phyloP scores from a whole-genome alignment of 225 moss, liverwort and hornwort genomes.

The Marchantia paleacea region DNA sequence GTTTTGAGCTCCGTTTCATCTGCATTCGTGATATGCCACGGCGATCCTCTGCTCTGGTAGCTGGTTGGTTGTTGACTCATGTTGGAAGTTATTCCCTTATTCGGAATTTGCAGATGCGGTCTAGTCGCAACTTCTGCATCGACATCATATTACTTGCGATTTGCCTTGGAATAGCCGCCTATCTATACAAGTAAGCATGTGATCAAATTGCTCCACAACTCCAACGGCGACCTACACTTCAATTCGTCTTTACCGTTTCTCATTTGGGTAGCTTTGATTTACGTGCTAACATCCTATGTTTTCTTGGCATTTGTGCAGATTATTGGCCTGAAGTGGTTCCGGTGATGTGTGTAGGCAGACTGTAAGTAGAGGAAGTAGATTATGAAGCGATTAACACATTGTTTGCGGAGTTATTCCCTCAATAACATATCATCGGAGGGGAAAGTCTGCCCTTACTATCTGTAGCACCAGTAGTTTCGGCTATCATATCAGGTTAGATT shows the following conservation, averaged over 20 bases:
- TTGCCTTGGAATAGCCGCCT: conserved; percentile 65
- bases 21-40: not conserved
- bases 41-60: not conserved
- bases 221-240: too few species aligned
- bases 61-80: not conserved
- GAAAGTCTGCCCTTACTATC: conserved; percentile 9
- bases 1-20: not conserved
- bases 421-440: conserved; percentile 20
- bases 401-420: conserved; percentile 35
- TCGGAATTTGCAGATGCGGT: conserved; percentile 52
- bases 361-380: not conserved
- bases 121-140: conserved; percentile 71
- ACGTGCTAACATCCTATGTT: not conserved
- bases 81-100: not conserved
- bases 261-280: not conserved
- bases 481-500: not conserved
- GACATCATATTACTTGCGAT: conserved; percentile 62
- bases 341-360: not conserved
- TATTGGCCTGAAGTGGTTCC: not conserved
- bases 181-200: conserved; percentile 52
- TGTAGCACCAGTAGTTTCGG: not conserved
- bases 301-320: not conserved
- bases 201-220: too few species aligned
- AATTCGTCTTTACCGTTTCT: too few species aligned
- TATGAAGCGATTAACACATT: conserved; percentile 11